Evolutionary conservation across 495 filamentous ascomycete genomes (phyloP).

Genomic region (Chaetomidium leptoderma): DNA sequence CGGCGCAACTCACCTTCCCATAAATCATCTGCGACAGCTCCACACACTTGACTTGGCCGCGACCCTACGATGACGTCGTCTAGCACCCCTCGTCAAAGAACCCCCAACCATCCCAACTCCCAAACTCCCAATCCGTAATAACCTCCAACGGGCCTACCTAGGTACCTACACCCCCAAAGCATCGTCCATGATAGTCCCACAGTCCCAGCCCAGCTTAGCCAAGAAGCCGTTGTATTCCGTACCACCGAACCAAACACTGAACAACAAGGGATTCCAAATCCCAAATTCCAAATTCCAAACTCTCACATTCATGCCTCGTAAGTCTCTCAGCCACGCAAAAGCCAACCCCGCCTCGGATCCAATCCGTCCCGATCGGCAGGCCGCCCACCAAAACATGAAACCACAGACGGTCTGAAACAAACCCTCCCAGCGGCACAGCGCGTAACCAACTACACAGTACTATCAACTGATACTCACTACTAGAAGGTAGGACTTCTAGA

Average conservation of each 20-base stretch:
- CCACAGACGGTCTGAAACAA: constrained; percentile 9
- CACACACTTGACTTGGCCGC: neutral
- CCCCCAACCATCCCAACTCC: neutral
- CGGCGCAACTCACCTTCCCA: neutral
- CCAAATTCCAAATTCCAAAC: neutral
- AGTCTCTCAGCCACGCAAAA: too few relatives aligned
- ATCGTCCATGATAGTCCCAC: neutral
- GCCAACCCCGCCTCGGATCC: neutral
- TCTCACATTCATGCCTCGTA: neutral
- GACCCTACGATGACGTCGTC: constrained; percentile 7
- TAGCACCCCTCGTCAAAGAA: neutral
- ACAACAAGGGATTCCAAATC: neutral
- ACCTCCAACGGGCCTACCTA: too few relatives aligned
- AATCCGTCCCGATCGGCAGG: neutral
- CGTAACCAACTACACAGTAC: neutral
- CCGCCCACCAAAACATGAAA: constrained; percentile 8
- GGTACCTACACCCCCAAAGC: too few relatives aligned
- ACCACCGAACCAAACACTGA: neutral
- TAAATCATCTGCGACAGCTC: neutral
- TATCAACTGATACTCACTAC: too few relatives aligned
- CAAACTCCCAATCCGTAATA: too few relatives aligned
- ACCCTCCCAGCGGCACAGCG: neutral
- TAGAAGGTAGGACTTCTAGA: too few relatives aligned
- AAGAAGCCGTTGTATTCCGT: too few relatives aligned
- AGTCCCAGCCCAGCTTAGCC: too few relatives aligned